Evolutionary conservation across 1,284 basidiomycete genomes (phyloP), one percentile per base, ranked within the genome.

Genomic region (Tylopilus microsporus): DNA sequence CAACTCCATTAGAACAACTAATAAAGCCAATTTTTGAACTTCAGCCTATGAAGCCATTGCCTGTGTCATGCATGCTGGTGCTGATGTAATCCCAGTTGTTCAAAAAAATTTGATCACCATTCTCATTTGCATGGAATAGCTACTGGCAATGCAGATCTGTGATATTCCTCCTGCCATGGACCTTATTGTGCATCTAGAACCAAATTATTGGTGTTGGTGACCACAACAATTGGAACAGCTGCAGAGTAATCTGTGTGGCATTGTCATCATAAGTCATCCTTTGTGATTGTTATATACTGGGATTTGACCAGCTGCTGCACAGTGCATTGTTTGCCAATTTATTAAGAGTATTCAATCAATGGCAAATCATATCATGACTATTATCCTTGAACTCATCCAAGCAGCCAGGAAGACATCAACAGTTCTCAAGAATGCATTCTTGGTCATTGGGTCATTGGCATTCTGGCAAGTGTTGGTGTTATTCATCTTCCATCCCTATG

Each of bases 141-240:
- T 99, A 30, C 76, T 98, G 51, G 77, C 75, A 55, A 85, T 98
- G 76, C 88, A 91, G 78, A 88, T 88, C 10, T 48, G 65, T 64
- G 16, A 18, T 10, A n/a, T 42, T 57, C 25, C 5, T 41, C 55
- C 54, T 30, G 16, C n/a, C 56, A 43, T 60, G 32, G 57, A 30
- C 50, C 51, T 36, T 36, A 59, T 57, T 15, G 41, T 11, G 1
- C 9, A 50, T 54, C 18, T 73, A 95, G 84, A 91, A 91, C 74
- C 96, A 99, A 77, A 90, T 99, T 55, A 80, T 99, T 49, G 97
- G 96, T 54, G 82, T 89, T 47, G 96, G 99, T 74, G 96, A 99
- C 73, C 86, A 93, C 64, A 96, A 96, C 76, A 99, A 98, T 79
- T 98, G 96, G 94, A 96, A 95, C 71, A 99, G 74, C 80, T 99